Conservation (phyloP, 768 basidiomycete species). For the Amanita pseudoporphyria region DNA sequence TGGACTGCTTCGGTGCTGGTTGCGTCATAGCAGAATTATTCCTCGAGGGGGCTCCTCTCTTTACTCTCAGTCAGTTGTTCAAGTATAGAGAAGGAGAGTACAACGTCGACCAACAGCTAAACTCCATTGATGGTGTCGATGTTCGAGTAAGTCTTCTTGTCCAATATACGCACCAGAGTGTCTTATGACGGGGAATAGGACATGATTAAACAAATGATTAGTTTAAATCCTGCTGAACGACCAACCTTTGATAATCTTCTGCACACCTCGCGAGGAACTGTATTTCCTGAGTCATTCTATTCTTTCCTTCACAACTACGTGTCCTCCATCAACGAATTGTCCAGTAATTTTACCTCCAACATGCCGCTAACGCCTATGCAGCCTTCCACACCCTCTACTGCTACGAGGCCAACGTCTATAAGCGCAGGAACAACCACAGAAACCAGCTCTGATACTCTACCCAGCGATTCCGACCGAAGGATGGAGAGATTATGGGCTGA, state of each 20-base stretch:
- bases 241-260: conserved; percentile 79
- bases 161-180: not conserved
- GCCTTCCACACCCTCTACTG: conserved; percentile 19
- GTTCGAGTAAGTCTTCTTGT: conserved; percentile 53
- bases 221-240: conserved; percentile 63
- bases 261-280: conserved; percentile 60
- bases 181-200: conserved; percentile 40
- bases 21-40: conserved; percentile 96
- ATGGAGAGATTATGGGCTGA: conserved; percentile 83
- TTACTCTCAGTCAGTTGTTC: conserved; percentile 91
- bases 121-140: conserved; percentile 68
- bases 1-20: conserved; percentile 95
- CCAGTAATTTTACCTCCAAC: conserved; percentile 20
- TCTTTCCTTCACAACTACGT: conserved; percentile 90
- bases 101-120: conserved; percentile 61
- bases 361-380: conserved; percentile 31
- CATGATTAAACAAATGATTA: conserved; percentile 86
- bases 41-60: conserved; percentile 86
- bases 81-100: conserved; percentile 87
- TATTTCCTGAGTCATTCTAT: conserved; percentile 92
- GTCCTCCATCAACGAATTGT: conserved; percentile 65
- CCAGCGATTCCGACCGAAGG: conserved; percentile 77
- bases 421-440: conserved; percentile 16
- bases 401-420: conserved; percentile 19
- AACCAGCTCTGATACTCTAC: conserved; percentile 32